A percentile compares a stretch with the other conserved stretches of the same genome.
These are phyloP conservation scores for Fagus sylvatica DNA, from an alignment of 306 rosid genomes.

Conservation along the genomic window DNA sequence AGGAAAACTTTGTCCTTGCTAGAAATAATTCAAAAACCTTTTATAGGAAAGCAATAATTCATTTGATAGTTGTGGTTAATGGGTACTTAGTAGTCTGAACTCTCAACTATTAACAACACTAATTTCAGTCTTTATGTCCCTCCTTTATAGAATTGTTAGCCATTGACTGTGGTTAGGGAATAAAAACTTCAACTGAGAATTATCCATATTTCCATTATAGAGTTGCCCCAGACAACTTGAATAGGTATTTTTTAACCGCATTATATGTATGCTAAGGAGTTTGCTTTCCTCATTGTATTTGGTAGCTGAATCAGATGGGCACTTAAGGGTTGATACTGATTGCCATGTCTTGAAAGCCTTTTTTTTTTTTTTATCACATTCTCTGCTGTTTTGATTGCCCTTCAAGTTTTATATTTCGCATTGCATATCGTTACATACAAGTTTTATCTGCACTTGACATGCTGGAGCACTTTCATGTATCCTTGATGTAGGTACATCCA, in stretches of 20 bases:
- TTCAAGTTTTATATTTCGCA: not conserved
- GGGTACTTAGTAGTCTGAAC: not conserved
- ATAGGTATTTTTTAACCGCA: too few relatives aligned
- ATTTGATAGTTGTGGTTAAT: not conserved
- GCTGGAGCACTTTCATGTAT: not conserved
- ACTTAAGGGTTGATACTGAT: not conserved
- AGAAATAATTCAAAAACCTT: not conserved
- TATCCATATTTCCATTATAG: not conserved
- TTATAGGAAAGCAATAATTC: not conserved
- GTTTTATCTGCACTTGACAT: not conserved
- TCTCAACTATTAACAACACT: not conserved
- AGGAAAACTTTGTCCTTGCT: not conserved
- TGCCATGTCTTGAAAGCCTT: not conserved
- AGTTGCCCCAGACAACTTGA: not conserved
- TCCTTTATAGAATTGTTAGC: not conserved
- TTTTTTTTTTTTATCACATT: not conserved
- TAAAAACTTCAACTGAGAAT: not conserved
- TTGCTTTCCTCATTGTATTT: not conserved
- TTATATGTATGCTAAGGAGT: not conserved
- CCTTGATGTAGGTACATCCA: constrained; percentile 1
- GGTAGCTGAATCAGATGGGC: not conserved
- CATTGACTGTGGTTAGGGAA: not conserved
- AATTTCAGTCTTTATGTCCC: not conserved
- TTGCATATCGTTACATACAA: not conserved
- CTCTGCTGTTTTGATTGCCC: not conserved